Evolutionary conservation across 2,329 filamentous ascomycete species (phyloP).

Genomic region (Penicillium palitans): DNA sequence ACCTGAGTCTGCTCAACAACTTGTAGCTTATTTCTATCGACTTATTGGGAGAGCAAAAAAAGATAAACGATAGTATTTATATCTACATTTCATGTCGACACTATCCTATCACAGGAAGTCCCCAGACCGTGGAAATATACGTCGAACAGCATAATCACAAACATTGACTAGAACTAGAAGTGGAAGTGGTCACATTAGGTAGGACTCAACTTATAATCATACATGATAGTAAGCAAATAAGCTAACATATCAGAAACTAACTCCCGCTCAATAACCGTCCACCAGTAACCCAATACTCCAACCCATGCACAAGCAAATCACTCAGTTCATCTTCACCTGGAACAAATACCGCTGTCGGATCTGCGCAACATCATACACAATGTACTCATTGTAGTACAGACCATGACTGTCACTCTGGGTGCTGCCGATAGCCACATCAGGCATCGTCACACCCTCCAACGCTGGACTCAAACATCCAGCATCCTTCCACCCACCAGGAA

Average conservation of each 20-base stretch:
- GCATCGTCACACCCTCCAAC: constrained; percentile 68
- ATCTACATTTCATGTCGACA: too few species aligned
- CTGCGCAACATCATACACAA: constrained; percentile 52
- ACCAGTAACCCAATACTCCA: background rate
- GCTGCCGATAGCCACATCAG: constrained; percentile 27
- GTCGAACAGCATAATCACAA: too few species aligned
- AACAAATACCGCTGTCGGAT: constrained; percentile 49
- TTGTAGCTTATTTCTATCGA: too few species aligned
- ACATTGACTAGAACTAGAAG: too few species aligned
- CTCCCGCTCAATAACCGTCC: background rate
- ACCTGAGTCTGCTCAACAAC: too few species aligned
- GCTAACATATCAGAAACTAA: background rate
- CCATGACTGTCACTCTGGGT: background rate
- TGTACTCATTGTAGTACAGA: constrained; percentile 49
- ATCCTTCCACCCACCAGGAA: constrained; percentile 73
- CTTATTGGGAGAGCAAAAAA: too few species aligned
- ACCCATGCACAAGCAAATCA: background rate
- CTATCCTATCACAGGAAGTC: too few species aligned
- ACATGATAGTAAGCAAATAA: background rate
- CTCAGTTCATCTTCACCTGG: constrained; percentile 41
- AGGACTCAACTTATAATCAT: background rate
- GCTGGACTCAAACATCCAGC: constrained; percentile 64
- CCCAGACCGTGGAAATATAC: too few species aligned
- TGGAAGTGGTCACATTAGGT: background rate
- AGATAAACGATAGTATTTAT: too few species aligned